phyloP scores from a whole-genome alignment of 2,329 filamentous ascomycete genomes.

The Claviceps sp. region DNA sequence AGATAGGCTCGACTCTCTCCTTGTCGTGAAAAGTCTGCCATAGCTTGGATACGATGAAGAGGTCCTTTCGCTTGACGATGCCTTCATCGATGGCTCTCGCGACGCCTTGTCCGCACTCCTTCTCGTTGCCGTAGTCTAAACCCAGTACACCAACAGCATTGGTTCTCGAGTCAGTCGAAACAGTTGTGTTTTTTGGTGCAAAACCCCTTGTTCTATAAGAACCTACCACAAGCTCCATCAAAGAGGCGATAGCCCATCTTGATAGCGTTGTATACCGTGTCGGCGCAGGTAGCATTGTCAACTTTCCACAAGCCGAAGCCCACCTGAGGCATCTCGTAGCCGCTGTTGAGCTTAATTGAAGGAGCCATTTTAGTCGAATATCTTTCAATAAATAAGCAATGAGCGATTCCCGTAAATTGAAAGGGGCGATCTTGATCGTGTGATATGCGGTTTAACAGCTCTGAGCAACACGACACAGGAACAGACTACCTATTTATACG shows the following conservation, averaged over 20 bases:
- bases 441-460: neutral
- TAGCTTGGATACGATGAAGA: slow-evolving; percentile 87
- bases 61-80: slow-evolving; percentile 68
- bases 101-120: slow-evolving; percentile 63
- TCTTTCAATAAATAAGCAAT: neutral
- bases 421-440: neutral
- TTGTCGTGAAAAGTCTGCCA: slow-evolving; percentile 86
- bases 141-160: neutral
- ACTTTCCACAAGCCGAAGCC: slow-evolving; percentile 80
- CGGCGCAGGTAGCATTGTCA: slow-evolving; percentile 55
- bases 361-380: slow-evolving; percentile 9
- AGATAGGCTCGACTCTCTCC: slow-evolving; percentile 63
- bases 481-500: neutral
- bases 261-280: slow-evolving; percentile 65
- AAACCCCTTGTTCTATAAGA: neutral
- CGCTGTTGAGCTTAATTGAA: slow-evolving; percentile 50
- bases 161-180: neutral
- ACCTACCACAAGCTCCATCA: slow-evolving; percentile 36
- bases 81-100: slow-evolving; percentile 70
- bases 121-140: slow-evolving; percentile 67
- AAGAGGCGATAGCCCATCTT: slow-evolving; percentile 48
- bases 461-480: neutral
- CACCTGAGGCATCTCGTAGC: slow-evolving; percentile 59
- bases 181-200: neutral
- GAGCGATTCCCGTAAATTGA: no score